These are phyloP conservation scores for Phaseolus lunatus DNA, from an alignment of 306 rosid genomes.

Conservation along the genomic window DNA sequence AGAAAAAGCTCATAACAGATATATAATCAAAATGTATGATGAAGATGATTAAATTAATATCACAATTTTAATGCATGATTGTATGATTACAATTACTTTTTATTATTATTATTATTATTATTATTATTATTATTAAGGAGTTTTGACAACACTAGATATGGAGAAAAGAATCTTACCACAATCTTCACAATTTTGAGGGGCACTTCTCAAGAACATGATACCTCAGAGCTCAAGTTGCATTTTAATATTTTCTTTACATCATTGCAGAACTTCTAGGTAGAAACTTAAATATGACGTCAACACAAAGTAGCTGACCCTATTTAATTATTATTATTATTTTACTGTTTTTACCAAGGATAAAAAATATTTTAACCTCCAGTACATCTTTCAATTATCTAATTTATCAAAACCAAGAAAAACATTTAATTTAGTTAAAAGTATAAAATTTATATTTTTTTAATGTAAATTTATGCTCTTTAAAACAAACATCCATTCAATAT, in stretches of 20 bases:
- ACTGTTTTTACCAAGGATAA: background rate
- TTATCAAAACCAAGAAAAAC: no score
- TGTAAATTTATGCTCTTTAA: no score
- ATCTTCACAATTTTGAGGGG: conserved; percentile 40
- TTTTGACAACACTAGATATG: conserved; percentile 35
- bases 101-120: background rate
- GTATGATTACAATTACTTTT: background rate
- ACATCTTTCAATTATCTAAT: no score
- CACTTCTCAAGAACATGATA: conserved; percentile 14
- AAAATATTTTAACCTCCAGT: no score
- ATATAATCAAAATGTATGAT: background rate
- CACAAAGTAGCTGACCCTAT: conserved; percentile 34
- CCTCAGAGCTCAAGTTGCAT: conserved; percentile 24
- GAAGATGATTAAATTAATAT: background rate
- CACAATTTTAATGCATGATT: background rate
- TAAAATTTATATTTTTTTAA: no score
- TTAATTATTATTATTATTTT: conserved; percentile 33
- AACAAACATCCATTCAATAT: no score
- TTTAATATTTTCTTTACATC: conserved; percentile 8
- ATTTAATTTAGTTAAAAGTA: no score
- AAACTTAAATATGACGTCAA: conserved; percentile 42
- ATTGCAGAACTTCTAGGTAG: conserved; percentile 35
- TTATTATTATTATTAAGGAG: background rate
- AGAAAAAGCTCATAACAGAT: background rate
- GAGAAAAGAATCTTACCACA: conserved; percentile 37